Base-by-base conservation (phyloP, 106 monocot genomes). In the Gastrodia elata region DNA sequence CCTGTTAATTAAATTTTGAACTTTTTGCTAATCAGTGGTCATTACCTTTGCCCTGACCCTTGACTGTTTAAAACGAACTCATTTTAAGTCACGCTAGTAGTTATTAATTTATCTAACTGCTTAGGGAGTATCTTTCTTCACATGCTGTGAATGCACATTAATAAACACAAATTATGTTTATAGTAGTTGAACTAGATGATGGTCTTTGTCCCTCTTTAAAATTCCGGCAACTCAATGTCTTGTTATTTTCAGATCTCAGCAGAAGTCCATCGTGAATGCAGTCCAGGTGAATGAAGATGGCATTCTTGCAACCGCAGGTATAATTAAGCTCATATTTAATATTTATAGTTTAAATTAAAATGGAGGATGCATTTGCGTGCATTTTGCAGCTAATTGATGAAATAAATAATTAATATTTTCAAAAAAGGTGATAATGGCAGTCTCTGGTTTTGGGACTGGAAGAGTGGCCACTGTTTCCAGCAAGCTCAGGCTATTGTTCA, bases 381-480 rank as follows among this genome's bases (percentile, higher is more conserved):
- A 28, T 30, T 0, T 28, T 61, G 61, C 30, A 36, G 20, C 37
- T 37, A 13, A 37, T 20, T 38, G 6, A 0, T 65, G 9, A 11
- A 0, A 34, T 34, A 3, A 11, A 64, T 64, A n/a, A n/a, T 30
- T 30, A 1, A 0, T 67, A 20, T 39, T 56, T 68, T 52, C 68
- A 49, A 64, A 98, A 49, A 64, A 98, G 97, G 97, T 78, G 97
- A 98, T 79, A 98, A 98, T 80, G 97, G 97, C 38, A 98, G 97
- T 74, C 76, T 98, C 15, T 97, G 97, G 97, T 97, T 97, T 75
- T 97, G 97, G 97, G 97, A 97, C 74, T 93, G 92, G 97, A 97
- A 91, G 70, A 98, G 93, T 33, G 97, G 97, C 8, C 80, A 98
- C 78, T 93, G 91, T 74, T 98, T 88, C 74, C 90, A 93, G 82